A percentile compares a stretch with the other conserved stretches of the same genome.
Evolutionary conservation across 768 basidiomycete species (phyloP).

Genomic region (Leccinum barrowsii): DNA sequence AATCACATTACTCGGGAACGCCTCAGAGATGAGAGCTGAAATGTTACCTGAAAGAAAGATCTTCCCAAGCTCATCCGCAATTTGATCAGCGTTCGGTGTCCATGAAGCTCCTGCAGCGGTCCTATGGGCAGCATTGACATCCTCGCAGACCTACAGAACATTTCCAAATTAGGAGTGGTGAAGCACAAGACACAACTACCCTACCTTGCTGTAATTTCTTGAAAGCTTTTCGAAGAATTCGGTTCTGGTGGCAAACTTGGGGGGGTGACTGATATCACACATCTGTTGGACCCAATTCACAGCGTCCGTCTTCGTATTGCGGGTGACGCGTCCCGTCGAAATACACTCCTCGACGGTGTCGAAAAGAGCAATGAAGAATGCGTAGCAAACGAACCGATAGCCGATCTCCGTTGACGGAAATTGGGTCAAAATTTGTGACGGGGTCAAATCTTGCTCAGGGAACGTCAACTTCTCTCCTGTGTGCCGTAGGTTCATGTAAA

Average conservation of each 20-base stretch:
- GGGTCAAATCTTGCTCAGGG: conserved; percentile 13
- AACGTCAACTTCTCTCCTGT: conserved; percentile 3
- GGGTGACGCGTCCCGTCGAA: not conserved
- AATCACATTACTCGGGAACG: not conserved
- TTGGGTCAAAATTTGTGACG: conserved; percentile 12
- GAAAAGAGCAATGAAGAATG: conserved; percentile 17
- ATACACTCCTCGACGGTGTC: not conserved
- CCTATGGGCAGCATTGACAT: not conserved
- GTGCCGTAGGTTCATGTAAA: conserved; percentile 16
- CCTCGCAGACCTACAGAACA: not conserved
- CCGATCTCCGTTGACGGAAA: not conserved
- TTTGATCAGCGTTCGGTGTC: not conserved
- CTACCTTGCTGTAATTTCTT: not conserved
- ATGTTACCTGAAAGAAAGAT: not conserved
- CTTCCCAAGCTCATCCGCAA: not conserved
- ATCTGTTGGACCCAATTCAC: conserved; percentile 2
- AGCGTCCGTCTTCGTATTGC: not conserved
- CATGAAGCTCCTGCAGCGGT: not conserved
- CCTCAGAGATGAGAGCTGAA: not conserved
- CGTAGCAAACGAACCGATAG: conserved; percentile 7
- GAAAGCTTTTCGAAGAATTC: not conserved
- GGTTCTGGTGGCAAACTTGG: not conserved
- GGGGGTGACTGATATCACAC: conserved; percentile 4
- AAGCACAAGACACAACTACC: not conserved
- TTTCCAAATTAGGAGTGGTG: not conserved